Base-by-base conservation (phyloP, 768 basidiomycete genomes). In the Rhizopogon salebrosus region DNA sequence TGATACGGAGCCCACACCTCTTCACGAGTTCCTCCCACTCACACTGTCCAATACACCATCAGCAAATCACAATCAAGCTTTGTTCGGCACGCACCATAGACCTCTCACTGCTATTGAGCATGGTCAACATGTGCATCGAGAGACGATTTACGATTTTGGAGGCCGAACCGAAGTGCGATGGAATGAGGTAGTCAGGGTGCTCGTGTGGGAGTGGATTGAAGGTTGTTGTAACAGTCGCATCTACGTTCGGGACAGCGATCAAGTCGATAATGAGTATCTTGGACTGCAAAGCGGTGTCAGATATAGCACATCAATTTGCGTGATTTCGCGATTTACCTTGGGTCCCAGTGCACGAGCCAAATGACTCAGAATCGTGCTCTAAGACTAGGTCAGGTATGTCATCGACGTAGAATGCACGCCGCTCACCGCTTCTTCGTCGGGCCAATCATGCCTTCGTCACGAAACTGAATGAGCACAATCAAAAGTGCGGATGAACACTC, bases 361-460 rank as follows among this genome's bases (percentile, higher is more conserved):
- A 22, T 43, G 22, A 1, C 27, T 16, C 26, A 51, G 7, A 24
- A 50, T 43, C 6, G 37, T 16, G 9, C 22, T 26, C 49, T 51
- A 11, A 24, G 14, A 14, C 3, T 11, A 27, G 20, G 14, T 42
- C 7, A 49, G 50, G 4, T 11, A 29, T n/a, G 14, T 9, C 22
- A 23, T 10, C 10, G 9, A 10, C 31, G 31, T 6, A 31, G 29
- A 1, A 23, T 49, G 40, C 29, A 6, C 3, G 4, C 24, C 14
- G 29, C 27, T 8, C 16, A 51, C 50, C 27, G 41, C 41, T 26
- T 50, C 57, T 41, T 49, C 27, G 26, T 58, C 56, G 3, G 57
- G 57, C 57, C 57, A 58, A 34, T 58, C 51, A 49, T 58, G 57
- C 37, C 56, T 58, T 27, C n/a, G 43, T 10, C 26, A 9, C 20